Base-by-base conservation (phyloP, 2,329 filamentous ascomycete genomes). In the Botryotinia globosa region DNA sequence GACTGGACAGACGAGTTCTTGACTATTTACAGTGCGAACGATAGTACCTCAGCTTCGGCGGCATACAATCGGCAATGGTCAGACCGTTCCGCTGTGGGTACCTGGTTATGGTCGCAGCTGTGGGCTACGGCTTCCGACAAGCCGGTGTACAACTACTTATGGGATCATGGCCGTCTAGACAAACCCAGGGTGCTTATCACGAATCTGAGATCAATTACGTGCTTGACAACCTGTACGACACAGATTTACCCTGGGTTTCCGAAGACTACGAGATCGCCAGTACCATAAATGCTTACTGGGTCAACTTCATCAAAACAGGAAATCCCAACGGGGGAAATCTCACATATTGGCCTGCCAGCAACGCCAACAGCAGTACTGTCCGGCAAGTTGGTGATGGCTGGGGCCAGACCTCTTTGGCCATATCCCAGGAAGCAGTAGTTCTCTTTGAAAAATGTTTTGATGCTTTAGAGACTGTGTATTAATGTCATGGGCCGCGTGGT, bases 241-340 rank as follows among this genome's bases (percentile, higher is more conserved):
- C 75, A 0, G 73, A 76, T 56, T 34, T 56, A 1, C 78, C 80
- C 0, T 82, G 80, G 77, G 74, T 72, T 16, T 61, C 74, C 0
- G 70, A 74, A 12, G 80, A 81, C 64, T 80, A 79, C 70, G 73
- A 63, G 18, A 77, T 82, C 58, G 76, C 79, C 56, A 44, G 71
- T 9, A 73, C 63, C 34, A 80, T 91, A 56, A 89, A 92, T 77
- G 85, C 84, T 0, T 94, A 93, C 80, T 94, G 91, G 90, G 87
- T 88, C 1, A 92, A 89, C 76, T 94, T 94, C 79, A 88, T 94
- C 74, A 83, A 86, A 56, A 84, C 84, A 0, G 85, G 88, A 54
- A 85, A 94, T 79, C 92, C 92, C 0, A 94, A 94, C 20, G 25
- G 9, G 25, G 56, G 67, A 8, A 51, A 51, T 7, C 48, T n/a